A percentile compares a stretch with the other conserved stretches of the same genome.
Conservation (phyloP, 805 yeast genomes). For the Aciculoconidium aculeatum region DNA sequence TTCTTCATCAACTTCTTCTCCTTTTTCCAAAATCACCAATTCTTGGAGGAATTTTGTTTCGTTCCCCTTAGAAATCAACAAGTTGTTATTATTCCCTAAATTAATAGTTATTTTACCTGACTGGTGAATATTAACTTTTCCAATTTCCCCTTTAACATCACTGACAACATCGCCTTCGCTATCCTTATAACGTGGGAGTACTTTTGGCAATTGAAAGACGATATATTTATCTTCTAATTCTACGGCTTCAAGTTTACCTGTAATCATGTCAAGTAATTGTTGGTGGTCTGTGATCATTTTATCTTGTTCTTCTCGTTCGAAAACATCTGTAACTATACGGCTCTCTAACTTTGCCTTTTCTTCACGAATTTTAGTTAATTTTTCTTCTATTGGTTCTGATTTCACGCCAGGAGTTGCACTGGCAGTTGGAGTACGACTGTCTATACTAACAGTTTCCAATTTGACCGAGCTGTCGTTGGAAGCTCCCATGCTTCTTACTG, state of each 20-base stretch:
- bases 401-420: slow-evolving; percentile 15
- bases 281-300: slow-evolving; percentile 28
- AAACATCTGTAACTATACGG: slow-evolving; percentile 23
- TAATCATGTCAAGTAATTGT: slow-evolving; percentile 21
- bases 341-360: slow-evolving; percentile 24
- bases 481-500: slow-evolving; percentile 45
- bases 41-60: slow-evolving; percentile 69
- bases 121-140: slow-evolving; percentile 68
- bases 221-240: slow-evolving; percentile 16
- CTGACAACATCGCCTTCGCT: slow-evolving; percentile 2
- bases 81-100: slow-evolving; percentile 60
- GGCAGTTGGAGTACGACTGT: slow-evolving; percentile 5
- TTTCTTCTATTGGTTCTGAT: slow-evolving; percentile 26
- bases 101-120: slow-evolving; percentile 78
- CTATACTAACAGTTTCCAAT: slow-evolving; percentile 2
- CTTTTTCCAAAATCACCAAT: slow-evolving; percentile 43
- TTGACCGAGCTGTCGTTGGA: slow-evolving; percentile 7
- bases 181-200: slow-evolving; percentile 34
- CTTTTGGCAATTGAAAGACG: slow-evolving; percentile 46
- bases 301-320: slow-evolving; percentile 25
- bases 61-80: slow-evolving; percentile 67
- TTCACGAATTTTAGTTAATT: slow-evolving; percentile 18
- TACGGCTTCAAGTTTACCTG: slow-evolving; percentile 16
- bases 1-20: slow-evolving; percentile 23
- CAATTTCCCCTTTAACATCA: slow-evolving; percentile 53